Evolutionary conservation across 2,329 filamentous ascomycete species (phyloP).

Genomic region (Penicillium sp.): DNA sequence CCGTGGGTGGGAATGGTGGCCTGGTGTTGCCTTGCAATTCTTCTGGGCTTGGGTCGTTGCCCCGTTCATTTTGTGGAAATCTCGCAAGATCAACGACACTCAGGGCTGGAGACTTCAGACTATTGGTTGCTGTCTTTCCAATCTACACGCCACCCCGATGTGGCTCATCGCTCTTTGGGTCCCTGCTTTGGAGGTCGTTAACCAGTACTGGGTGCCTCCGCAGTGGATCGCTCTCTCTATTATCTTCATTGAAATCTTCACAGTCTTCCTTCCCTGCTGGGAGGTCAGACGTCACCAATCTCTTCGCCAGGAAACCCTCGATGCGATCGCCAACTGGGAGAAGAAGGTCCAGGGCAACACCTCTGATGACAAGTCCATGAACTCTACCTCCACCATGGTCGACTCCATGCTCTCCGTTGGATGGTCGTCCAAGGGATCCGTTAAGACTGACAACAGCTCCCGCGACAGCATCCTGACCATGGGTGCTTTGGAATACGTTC

Average conservation of each 20-base stretch:
- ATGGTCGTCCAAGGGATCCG: conserved; percentile 41
- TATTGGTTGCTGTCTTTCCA: conserved; percentile 53
- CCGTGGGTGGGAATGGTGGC: conserved; percentile 67
- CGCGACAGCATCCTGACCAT: conserved; percentile 61
- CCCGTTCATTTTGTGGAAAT: conserved; percentile 58
- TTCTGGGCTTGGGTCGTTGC: conserved; percentile 26
- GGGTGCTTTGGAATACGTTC: conserved; percentile 64
- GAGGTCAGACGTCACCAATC: conserved; percentile 53
- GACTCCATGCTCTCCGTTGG: conserved; percentile 33
- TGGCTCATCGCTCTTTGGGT: conserved; percentile 65
- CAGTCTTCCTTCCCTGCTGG: conserved; percentile 66
- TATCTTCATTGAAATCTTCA: conserved; percentile 65
- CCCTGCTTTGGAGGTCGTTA: conserved; percentile 57
- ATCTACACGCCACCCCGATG: conserved; percentile 67
- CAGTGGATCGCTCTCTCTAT: conserved; percentile 67
- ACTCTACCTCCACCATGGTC: conserved; percentile 33
- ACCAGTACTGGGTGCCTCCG: conserved; percentile 62
- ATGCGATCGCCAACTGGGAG: conserved; percentile 46
- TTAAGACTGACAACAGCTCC: conserved; percentile 40
- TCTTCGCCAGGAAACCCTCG: conserved; percentile 40
- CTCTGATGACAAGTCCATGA: conserved; percentile 33
- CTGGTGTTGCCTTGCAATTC: conserved; percentile 37
- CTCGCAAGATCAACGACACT: conserved; percentile 65
- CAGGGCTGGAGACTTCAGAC: conserved; percentile 70
- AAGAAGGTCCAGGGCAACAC: conserved; percentile 32